These are phyloP conservation scores for Termitomyces sp. DNA, from an alignment of 768 basidiomycete species.

Conservation along the genomic window DNA sequence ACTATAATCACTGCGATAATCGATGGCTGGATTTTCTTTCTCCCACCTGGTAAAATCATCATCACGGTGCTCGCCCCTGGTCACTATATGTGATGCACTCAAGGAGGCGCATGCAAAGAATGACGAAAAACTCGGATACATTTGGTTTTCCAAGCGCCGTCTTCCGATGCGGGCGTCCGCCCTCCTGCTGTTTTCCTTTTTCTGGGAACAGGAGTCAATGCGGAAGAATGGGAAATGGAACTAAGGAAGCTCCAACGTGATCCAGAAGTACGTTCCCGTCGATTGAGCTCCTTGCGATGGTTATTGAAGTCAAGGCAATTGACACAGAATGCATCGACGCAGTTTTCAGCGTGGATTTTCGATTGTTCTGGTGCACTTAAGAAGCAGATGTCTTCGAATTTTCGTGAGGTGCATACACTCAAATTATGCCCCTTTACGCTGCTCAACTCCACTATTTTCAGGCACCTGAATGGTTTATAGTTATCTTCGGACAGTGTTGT, in stretches of 20 bases:
- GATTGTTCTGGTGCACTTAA: slow-evolving; percentile 6
- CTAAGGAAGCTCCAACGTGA: neutral
- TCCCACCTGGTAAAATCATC: too few species aligned
- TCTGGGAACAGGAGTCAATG: neutral
- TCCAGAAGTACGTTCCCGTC: neutral
- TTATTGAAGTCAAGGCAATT: neutral
- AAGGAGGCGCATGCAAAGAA: neutral
- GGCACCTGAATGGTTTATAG: neutral
- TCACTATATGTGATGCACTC: neutral
- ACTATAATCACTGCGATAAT: neutral
- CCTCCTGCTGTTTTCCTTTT: neutral
- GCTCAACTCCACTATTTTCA: neutral
- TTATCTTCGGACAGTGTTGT: neutral
- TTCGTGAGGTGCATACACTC: slow-evolving; percentile 2
- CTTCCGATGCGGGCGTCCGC: neutral
- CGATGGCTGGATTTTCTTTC: neutral
- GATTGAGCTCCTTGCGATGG: neutral
- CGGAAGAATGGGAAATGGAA: neutral
- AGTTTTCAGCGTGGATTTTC: neutral
- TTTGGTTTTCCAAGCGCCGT: too few species aligned
- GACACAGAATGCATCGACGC: neutral
- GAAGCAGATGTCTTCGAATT: neutral
- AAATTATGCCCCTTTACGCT: too few species aligned
- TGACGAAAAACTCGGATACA: too few species aligned
- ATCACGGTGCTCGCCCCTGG: neutral